Conservation (phyloP, 805 yeast genomes). For the Pichia manshurica region DNA sequence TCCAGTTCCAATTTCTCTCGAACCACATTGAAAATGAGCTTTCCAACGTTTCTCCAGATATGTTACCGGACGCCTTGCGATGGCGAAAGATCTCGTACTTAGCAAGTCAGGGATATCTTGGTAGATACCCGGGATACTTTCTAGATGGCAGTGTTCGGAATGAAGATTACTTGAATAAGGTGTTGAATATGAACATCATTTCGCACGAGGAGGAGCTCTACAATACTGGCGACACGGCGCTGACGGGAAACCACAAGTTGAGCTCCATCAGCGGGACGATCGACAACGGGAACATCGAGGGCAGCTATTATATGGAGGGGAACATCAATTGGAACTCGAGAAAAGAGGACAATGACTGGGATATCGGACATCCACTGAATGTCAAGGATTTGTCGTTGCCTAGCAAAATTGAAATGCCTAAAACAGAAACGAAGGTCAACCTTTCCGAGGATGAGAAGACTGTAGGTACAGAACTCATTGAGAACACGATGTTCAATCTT, state of each 20-base stretch:
- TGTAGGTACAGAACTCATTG: conserved; percentile 2
- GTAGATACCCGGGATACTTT: conserved; percentile 10
- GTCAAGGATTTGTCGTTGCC: conserved; percentile 7
- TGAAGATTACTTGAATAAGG: conserved; percentile 6
- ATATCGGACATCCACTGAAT: neutral
- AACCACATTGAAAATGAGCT: conserved; percentile 5
- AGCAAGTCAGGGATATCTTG: conserved; percentile 8
- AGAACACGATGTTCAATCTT: conserved; percentile 6
- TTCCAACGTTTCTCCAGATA: neutral
- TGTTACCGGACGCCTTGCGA: conserved; percentile 6
- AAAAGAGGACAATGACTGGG: neutral
- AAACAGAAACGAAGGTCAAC: neutral
- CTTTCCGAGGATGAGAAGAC: neutral
- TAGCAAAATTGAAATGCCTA: conserved; percentile 1
- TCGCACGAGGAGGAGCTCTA: neutral
- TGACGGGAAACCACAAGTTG: neutral
- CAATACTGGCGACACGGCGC: neutral
- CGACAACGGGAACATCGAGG: neutral
- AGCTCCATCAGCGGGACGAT: neutral
- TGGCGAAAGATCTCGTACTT: conserved; percentile 8
- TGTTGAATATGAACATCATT: conserved; percentile 1
- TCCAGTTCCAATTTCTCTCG: conserved; percentile 6
- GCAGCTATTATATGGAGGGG: conserved; percentile 7
- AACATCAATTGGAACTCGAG: conserved; percentile 6
- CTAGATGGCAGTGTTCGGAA: neutral